Evolutionary conservation across 2,329 filamentous ascomycete species (phyloP).

Genomic region (Sarocladium oryzae): DNA sequence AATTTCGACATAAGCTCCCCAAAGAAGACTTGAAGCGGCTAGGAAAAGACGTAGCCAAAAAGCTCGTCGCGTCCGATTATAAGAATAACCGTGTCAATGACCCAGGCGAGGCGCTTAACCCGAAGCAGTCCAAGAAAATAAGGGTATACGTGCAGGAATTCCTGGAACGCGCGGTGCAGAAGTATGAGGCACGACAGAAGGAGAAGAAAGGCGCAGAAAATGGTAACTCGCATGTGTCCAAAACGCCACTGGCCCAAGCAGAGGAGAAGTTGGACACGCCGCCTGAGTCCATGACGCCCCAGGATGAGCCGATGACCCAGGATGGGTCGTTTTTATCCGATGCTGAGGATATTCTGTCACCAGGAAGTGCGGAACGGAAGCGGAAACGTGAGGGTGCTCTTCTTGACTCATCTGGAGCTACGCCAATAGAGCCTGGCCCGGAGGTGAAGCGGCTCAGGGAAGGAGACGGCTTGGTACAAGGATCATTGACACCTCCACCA

Average conservation of each 20-base stretch:
- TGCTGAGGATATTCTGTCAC: conserved; percentile 37
- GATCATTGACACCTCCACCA: conserved; percentile 36
- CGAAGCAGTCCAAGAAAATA: conserved; percentile 75
- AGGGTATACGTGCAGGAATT: conserved; percentile 80
- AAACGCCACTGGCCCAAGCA: conserved; percentile 11
- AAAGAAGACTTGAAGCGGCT: conserved; percentile 66
- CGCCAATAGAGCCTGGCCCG: conserved; percentile 47
- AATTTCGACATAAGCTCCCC: conserved; percentile 79
- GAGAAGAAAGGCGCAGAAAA: conserved; percentile 19
- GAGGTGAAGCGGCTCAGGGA: conserved; percentile 48
- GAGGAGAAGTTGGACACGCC: conserved; percentile 12
- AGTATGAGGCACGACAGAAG: conserved; percentile 61
- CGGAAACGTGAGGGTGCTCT: conserved; percentile 50
- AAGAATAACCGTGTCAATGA: conserved; percentile 83
- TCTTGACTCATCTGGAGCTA: conserved; percentile 35
- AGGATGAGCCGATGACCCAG: conserved; percentile 2
- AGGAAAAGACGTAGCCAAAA: conserved; percentile 69
- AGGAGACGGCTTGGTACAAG: conserved; percentile 28
- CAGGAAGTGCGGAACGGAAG: conserved; percentile 50
- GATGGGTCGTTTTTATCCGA: conserved; percentile 35
- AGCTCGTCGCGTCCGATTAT: conserved; percentile 85
- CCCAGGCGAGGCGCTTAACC: conserved; percentile 61
- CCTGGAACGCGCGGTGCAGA: conserved; percentile 77
- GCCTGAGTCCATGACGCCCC: conserved; percentile 16
- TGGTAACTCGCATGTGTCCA: conserved; percentile 11